A percentile compares a stretch with the other conserved stretches of the same genome.
These are phyloP conservation scores for Allium fistulosum DNA, from an alignment of 106 monocot species.

Conservation along the genomic window DNA sequence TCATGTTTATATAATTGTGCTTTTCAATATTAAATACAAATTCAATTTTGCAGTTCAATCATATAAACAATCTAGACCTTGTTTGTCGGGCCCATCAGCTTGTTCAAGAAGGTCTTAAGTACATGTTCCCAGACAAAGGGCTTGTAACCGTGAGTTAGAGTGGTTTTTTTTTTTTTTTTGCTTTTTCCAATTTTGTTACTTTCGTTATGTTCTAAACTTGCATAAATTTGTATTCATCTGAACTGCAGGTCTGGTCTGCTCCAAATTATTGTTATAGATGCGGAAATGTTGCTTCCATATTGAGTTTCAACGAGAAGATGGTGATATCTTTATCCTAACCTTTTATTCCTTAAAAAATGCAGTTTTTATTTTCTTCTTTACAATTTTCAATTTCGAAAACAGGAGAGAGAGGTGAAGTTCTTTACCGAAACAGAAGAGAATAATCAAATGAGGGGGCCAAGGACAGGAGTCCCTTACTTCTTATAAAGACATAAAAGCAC, in stretches of 20 bases:
- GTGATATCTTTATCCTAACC: slow-evolving; percentile 13
- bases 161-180: not conserved
- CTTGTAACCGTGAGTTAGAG: slow-evolving; percentile 82
- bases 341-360: not conserved
- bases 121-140: slow-evolving; percentile 99
- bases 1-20: not conserved
- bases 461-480: slow-evolving; percentile 92
- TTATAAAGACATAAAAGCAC: slow-evolving; percentile 21
- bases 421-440: slow-evolving; percentile 98
- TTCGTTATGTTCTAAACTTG: not conserved
- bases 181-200: not conserved
- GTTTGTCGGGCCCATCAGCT: slow-evolving; percentile 98
- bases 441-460: slow-evolving; percentile 93
- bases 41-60: slow-evolving; percentile 60
- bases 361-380: not conserved
- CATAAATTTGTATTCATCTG: not conserved
- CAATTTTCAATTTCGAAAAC: slow-evolving; percentile 4
- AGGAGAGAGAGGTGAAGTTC: slow-evolving; percentile 97
- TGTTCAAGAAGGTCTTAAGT: slow-evolving; percentile 96
- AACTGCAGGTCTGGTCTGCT: slow-evolving; percentile 82
- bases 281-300: slow-evolving; percentile 94
- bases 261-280: slow-evolving; percentile 99
- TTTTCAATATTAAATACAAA: not conserved
- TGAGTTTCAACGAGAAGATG: slow-evolving; percentile 98
- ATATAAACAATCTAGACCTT: slow-evolving; percentile 88